Conservation (phyloP, 2,329 filamentous ascomycete genomes). For the Hypoxylon sp. region DNA sequence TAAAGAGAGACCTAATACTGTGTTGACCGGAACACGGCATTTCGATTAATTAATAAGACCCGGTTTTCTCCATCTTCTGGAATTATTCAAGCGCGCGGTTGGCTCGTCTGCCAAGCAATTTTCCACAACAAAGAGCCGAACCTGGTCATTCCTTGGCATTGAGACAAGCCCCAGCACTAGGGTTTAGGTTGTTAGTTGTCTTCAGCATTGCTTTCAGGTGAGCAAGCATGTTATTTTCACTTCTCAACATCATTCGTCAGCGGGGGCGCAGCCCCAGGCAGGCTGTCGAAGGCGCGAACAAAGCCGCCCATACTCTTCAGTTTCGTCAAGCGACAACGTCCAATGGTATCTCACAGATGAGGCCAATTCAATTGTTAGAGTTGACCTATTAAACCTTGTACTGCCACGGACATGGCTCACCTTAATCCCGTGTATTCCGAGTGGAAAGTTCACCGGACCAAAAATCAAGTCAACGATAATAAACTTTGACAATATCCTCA, state of each 20-base stretch:
- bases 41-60: conserved; percentile 24
- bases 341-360: conserved; percentile 24
- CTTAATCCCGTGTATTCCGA: conserved; percentile 18
- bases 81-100: conserved; percentile 34
- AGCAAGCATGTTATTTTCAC: conserved; percentile 31
- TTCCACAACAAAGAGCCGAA: conserved; percentile 18
- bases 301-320: conserved; percentile 21
- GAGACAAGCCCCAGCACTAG: conserved; percentile 13
- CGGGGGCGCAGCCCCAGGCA: conserved; percentile 33
- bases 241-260: conserved; percentile 35
- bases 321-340: conserved; percentile 22
- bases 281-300: conserved; percentile 17
- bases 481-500: no score
- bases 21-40: conserved; percentile 30
- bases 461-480: no score
- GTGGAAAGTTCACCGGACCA: no score
- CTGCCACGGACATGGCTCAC: conserved; percentile 8
- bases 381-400: conserved; percentile 9
- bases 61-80: conserved; percentile 22
- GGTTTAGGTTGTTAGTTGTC: conserved; percentile 15
- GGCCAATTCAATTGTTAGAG: conserved; percentile 14
- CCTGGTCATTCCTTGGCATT: conserved; percentile 36
- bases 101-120: conserved; percentile 31
- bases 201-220: conserved; percentile 36
- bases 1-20: not conserved